Conservation (phyloP, 73 alveolate species). For the Paramecium octaurelia region DNA sequence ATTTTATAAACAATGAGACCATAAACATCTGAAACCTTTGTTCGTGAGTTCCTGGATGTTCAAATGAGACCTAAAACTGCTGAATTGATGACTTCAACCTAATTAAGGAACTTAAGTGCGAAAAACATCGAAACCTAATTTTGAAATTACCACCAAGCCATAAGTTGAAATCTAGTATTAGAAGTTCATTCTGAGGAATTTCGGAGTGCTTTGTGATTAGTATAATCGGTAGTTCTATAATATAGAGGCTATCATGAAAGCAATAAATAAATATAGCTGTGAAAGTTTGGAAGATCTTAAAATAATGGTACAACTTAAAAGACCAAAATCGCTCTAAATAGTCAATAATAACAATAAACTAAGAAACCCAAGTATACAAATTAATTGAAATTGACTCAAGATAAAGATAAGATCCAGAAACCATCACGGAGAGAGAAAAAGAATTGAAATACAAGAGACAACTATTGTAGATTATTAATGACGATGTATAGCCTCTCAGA, state of each 20-base stretch:
- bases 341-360: background rate
- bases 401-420: background rate
- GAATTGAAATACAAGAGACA: background rate
- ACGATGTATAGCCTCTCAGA: background rate
- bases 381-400: constrained; percentile 3
- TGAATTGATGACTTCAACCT: background rate
- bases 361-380: background rate
- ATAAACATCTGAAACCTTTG: background rate
- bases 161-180: background rate
- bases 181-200: background rate
- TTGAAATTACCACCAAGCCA: background rate
- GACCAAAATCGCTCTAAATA: background rate
- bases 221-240: background rate
- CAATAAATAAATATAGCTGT: background rate
- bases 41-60: background rate
- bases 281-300: background rate
- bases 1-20: constrained; percentile 32
- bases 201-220: background rate
- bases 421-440: constrained; percentile 14
- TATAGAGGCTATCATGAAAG: background rate
- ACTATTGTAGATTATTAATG: background rate
- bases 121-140: background rate
- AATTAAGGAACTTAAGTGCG: background rate
- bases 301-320: background rate
- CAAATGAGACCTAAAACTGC: background rate